phyloP scores from a whole-genome alignment of 2,329 filamentous ascomycete species.

The Cytospora piceae region DNA sequence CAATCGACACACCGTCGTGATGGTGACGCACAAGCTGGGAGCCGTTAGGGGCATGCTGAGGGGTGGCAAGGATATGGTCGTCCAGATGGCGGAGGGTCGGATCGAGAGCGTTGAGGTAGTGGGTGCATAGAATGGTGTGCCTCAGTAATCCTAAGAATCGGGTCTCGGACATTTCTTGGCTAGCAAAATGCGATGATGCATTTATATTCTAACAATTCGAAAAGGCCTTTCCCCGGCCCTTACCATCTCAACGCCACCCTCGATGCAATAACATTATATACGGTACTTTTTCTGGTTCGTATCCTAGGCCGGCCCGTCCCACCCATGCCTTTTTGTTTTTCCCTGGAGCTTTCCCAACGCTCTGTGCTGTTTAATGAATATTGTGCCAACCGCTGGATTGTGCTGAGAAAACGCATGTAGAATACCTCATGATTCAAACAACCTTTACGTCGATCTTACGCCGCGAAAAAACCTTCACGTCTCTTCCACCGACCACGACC shows the following conservation, averaged over 20 bases:
- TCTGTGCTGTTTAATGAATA: not conserved
- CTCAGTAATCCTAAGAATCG: not conserved
- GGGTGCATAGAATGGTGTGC: not conserved
- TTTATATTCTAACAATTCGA: slow-evolving; percentile 11
- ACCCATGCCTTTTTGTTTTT: not conserved
- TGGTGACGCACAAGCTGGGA: slow-evolving; percentile 35
- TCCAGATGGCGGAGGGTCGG: slow-evolving; percentile 30
- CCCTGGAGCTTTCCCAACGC: not conserved
- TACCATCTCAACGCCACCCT: slow-evolving; percentile 19
- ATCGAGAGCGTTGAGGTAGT: slow-evolving; percentile 15
- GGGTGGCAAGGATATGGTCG: slow-evolving; percentile 28
- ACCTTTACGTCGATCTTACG: not conserved
- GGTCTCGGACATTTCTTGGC: not conserved
- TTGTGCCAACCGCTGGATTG: not conserved
- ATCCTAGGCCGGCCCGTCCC: not conserved
- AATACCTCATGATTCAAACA: not conserved
- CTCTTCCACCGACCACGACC: not conserved
- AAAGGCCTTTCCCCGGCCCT: slow-evolving; percentile 8
- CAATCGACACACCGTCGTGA: slow-evolving; percentile 32
- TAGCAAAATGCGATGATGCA: not conserved
- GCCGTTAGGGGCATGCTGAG: slow-evolving; percentile 17
- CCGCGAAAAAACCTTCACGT: too few species aligned
- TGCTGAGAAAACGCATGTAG: not conserved
- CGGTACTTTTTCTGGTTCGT: slow-evolving; percentile 1
- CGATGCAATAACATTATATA: slow-evolving; percentile 21